Evolutionary conservation across 208 protist species (phyloP).

Genomic region (Leishmania martiniquensis): DNA sequence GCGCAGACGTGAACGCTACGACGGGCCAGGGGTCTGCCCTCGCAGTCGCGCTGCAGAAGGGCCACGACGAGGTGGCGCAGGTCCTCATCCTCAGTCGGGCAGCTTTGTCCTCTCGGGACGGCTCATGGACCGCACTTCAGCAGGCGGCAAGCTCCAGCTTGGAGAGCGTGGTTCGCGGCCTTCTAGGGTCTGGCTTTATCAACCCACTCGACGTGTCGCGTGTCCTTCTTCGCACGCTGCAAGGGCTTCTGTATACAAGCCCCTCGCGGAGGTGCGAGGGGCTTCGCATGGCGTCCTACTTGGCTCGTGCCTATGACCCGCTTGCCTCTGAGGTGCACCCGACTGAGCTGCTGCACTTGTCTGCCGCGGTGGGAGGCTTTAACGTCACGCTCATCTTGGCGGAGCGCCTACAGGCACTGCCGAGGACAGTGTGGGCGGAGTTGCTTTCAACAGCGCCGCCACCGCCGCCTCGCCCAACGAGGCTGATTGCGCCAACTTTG

Average conservation of each 20-base stretch:
- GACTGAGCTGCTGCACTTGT: slow-evolving; percentile 68
- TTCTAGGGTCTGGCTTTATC: slow-evolving; percentile 41
- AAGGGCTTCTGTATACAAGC: slow-evolving; percentile 25
- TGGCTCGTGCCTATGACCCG: slow-evolving; percentile 46
- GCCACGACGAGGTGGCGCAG: slow-evolving; percentile 46
- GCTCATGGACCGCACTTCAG: slow-evolving; percentile 51
- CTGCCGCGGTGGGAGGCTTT: slow-evolving; percentile 55
- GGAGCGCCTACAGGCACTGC: slow-evolving; percentile 45
- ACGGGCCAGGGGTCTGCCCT: slow-evolving; percentile 29
- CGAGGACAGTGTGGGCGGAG: slow-evolving; percentile 35
- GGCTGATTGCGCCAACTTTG: slow-evolving; percentile 50
- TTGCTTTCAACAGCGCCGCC: slow-evolving; percentile 45
- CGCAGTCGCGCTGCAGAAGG: slow-evolving; percentile 38
- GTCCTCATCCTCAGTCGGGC: slow-evolving; percentile 35
- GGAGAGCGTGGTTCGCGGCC: slow-evolving; percentile 49
- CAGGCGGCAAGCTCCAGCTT: slow-evolving; percentile 40
- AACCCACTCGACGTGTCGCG: slow-evolving; percentile 40
- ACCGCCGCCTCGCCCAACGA: slow-evolving; percentile 38
- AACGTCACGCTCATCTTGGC: slow-evolving; percentile 39
- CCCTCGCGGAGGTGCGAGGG: background rate
- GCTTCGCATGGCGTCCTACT: slow-evolving; percentile 30
- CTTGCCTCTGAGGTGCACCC: slow-evolving; percentile 45
- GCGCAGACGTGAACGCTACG: slow-evolving; percentile 49
- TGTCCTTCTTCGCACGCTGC: slow-evolving; percentile 41
- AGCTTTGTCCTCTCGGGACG: slow-evolving; percentile 28